Conservation (phyloP, 805 yeast species). For the Saturnispora hagleri region DNA sequence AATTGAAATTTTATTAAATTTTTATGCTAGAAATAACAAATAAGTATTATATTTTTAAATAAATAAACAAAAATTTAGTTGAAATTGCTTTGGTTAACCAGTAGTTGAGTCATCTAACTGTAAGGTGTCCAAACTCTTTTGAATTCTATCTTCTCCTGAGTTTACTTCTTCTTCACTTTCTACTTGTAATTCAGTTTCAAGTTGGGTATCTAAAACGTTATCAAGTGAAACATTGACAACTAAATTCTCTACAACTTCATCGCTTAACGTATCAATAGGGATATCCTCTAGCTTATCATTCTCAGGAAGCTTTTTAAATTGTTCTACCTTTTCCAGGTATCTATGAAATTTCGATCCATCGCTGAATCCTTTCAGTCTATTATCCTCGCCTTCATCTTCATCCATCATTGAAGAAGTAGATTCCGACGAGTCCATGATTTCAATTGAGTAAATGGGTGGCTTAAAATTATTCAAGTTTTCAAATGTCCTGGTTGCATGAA, state of each 20-base stretch:
- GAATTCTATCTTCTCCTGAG: background rate
- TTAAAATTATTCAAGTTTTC: slow-evolving; percentile 10
- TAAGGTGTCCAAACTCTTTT: slow-evolving; percentile 1
- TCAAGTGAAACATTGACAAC: background rate
- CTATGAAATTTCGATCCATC: slow-evolving; percentile 16
- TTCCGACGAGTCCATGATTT: slow-evolving; percentile 6
- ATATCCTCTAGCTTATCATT: background rate
- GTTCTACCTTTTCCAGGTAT: slow-evolving; percentile 13
- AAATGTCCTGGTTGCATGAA: slow-evolving; percentile 17
- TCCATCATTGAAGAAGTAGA: background rate
- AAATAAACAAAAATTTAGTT: background rate
- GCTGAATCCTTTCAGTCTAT: slow-evolving; percentile 16
- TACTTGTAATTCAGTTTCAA: background rate
- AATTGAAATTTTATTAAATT: no score
- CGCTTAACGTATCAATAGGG: background rate
- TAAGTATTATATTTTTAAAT: background rate
- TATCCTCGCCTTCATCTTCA: background rate
- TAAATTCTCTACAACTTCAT: slow-evolving; percentile 4
- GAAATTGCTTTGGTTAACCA: background rate
- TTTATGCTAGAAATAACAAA: background rate
- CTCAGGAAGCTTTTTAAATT: background rate
- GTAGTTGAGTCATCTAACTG: background rate
- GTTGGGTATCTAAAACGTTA: background rate
- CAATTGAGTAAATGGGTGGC: slow-evolving; percentile 14
- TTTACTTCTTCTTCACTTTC: background rate